Percentiles rank a stretch among this genome's conserved stretches.
Evolutionary conservation across 2,329 filamentous ascomycete genomes (phyloP).

Genomic region (Monilinia polystroma): DNA sequence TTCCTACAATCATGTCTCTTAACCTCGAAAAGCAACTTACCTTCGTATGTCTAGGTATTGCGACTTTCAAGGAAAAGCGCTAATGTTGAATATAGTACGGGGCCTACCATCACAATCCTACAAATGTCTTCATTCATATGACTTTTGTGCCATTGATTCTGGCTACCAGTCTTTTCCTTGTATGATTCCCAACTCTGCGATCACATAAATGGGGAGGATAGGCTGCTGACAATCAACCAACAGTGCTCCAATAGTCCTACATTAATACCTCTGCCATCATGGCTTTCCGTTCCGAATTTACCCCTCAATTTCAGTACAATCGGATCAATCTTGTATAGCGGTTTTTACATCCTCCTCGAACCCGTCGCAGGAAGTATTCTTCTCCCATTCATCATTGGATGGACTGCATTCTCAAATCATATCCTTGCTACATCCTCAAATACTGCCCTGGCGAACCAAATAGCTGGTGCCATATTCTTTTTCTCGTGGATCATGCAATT

Average conservation of each 20-base stretch:
- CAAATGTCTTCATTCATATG: conserved; percentile 79
- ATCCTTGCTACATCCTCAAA: conserved; percentile 50
- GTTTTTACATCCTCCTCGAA: conserved; percentile 87
- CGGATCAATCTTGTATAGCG: conserved; percentile 65
- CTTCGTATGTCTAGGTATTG: conserved; percentile 61
- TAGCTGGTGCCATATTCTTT: conserved; percentile 66
- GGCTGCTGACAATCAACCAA: conserved; percentile 29
- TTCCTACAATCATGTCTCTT: conserved; percentile 55
- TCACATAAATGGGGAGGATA: not conserved
- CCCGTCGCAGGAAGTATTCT: conserved; percentile 83
- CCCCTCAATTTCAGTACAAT: conserved; percentile 66
- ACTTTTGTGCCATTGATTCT: conserved; percentile 75
- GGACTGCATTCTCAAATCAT: conserved; percentile 73
- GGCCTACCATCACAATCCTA: conserved; percentile 74
- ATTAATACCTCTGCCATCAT: conserved; percentile 63
- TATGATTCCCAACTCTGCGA: conserved; percentile 43
- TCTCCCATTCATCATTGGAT: conserved; percentile 71
- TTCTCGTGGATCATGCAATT: conserved; percentile 87
- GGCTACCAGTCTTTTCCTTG: conserved; percentile 68
- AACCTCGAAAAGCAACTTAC: conserved; percentile 79
- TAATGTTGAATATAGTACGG: conserved; percentile 62
- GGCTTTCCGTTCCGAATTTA: conserved; percentile 66
- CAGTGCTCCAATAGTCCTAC: conserved; percentile 63
- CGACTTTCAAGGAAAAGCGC: conserved; percentile 15
- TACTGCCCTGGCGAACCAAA: conserved; percentile 50